phyloP scores from a whole-genome alignment of 1,284 basidiomycete genomes.

The Apiotrichum mycotoxinovorans region DNA sequence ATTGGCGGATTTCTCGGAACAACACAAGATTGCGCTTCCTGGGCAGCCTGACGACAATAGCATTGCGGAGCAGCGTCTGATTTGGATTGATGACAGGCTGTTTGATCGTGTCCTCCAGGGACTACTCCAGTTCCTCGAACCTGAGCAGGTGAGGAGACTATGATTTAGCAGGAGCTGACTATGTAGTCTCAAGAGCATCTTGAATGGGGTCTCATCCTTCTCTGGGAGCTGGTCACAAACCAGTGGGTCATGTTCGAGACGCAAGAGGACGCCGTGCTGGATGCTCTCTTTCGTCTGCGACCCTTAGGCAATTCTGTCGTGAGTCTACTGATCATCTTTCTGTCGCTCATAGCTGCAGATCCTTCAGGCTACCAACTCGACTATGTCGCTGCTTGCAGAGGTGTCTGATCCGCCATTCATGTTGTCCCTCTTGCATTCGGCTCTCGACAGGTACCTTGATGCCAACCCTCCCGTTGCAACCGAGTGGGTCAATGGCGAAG shows the following conservation, averaged over 20 bases:
- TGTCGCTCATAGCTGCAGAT: constrained; percentile 25
- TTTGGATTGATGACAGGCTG: constrained; percentile 29
- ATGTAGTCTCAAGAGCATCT: constrained; percentile 24
- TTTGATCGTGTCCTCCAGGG: constrained; percentile 35
- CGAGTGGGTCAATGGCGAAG: not conserved
- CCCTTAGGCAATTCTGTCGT: constrained; percentile 27
- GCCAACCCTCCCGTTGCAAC: constrained; percentile 8
- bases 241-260: constrained; percentile 42
- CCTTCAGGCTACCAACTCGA: constrained; percentile 41
- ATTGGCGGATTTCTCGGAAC: constrained; percentile 27
- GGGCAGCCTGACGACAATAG: constrained; percentile 7
- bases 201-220: constrained; percentile 35
- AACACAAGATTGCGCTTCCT: not conserved
- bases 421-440: constrained; percentile 27
- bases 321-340: constrained; percentile 15
- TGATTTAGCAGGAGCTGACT: constrained; percentile 4
- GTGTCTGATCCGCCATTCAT: constrained; percentile 42
- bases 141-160: constrained; percentile 27
- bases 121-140: constrained; percentile 27
- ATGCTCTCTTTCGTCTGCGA: constrained; percentile 37
- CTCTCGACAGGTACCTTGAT: constrained; percentile 27
- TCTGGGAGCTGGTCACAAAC: constrained; percentile 45
- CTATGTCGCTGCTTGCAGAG: constrained; percentile 36
- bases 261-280: constrained; percentile 32
- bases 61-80: constrained; percentile 2